A percentile compares a stretch with the other conserved stretches of the same genome.
Conservation (phyloP, 2,329 filamentous ascomycete species). For the Monosporascus sp. region DNA sequence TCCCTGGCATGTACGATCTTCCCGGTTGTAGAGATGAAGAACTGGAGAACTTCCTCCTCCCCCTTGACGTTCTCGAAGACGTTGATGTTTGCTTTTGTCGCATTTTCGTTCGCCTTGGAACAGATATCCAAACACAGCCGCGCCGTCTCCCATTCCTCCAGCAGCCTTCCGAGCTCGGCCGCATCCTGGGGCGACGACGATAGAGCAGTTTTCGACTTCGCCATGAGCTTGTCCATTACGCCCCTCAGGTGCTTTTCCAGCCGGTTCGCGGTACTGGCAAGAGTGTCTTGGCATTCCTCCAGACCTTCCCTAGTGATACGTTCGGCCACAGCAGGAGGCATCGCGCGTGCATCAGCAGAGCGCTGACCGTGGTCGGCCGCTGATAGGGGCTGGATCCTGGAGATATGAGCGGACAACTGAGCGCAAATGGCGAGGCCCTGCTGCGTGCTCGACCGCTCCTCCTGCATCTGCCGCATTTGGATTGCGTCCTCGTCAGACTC, state of each 20-base stretch:
- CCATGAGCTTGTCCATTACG: constrained; percentile 18
- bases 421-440: constrained; percentile 30
- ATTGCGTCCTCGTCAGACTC: constrained; percentile 20
- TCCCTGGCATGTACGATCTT: too few relatives aligned
- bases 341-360: too few relatives aligned
- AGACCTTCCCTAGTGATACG: constrained; percentile 26
- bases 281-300: constrained; percentile 29
- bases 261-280: constrained; percentile 20
- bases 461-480: constrained; percentile 21
- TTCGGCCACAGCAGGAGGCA: constrained; percentile 14
- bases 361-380: constrained; percentile 1
- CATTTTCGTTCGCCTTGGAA: neutral
- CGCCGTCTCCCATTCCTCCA: constrained; percentile 30
- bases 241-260: too few relatives aligned
- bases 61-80: neutral
- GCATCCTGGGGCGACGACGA: constrained; percentile 25
- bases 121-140: neutral
- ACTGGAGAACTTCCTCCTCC: neutral
- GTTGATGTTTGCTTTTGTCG: neutral
- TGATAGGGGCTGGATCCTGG: constrained; percentile 14
- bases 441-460: constrained; percentile 29
- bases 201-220: constrained; percentile 23
- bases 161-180: constrained; percentile 27
- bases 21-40: too few relatives aligned
- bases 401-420: constrained; percentile 27